Evolutionary conservation across 805 yeast species (phyloP), one percentile per base, ranked within the genome.

Genomic region (Starmerella apis): DNA sequence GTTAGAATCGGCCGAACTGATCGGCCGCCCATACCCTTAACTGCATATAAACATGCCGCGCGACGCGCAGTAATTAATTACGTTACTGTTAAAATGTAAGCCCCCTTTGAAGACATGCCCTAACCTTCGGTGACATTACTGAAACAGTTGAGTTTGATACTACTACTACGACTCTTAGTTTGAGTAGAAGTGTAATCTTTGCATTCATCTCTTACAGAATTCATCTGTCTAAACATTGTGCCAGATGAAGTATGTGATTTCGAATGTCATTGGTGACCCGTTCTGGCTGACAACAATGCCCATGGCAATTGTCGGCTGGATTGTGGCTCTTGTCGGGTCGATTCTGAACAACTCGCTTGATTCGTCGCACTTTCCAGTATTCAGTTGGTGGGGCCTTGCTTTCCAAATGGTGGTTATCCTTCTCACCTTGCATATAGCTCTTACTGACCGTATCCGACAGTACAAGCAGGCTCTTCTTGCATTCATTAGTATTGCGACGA

Each of bases 361-460:
- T 18, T 50, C 58, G 23, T 65, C 67, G 14, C 56, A 66, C 5
- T 86, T 82, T 62, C 96, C 96, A 1, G 77, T 78, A 56, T 83
- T 90, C 66, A 78, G 92, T 3, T 90, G 98, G 98, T 92, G 98
- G 98, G 95, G 94, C 1, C 65, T 92, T 5, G 88, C 83, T 2
- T 92, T 78, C 62, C 80, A 90, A 66, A 69, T 87, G 19, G 54
- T 85, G 27, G 57, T 86, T 37, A 72, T 83, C 19, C 58, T 78
- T 4, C 63, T 72, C 76, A 52, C 72, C 74, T 37, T 59, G 71
- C 49, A 70, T 78, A 55, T 86, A 76, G 66, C 73, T 65, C 62
- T 79, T 64, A 68, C 68, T 60, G 81, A 83, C 65, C 67, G 78
- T 39, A 71, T 86, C 52, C 86, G 83, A 62, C 72, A 77, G 53